phyloP scores from a whole-genome alignment of 495 filamentous ascomycete genomes.

The Copromyces sp. region DNA sequence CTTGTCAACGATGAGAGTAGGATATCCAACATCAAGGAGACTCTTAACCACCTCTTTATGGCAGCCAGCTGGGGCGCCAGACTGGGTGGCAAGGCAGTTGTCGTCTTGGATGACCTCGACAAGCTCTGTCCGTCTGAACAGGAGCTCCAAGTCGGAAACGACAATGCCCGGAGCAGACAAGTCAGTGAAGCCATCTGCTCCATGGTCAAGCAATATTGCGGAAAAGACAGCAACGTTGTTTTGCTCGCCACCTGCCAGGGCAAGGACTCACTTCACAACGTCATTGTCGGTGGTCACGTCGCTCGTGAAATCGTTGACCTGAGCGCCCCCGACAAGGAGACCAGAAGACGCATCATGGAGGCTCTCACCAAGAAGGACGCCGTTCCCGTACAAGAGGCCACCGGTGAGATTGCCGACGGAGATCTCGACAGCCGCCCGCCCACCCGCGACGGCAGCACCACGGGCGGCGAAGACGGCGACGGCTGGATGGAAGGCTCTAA shows the following conservation, averaged over 20 bases:
- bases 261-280: constrained; percentile 77
- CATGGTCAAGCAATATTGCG: constrained; percentile 72
- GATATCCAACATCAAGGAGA: constrained; percentile 83
- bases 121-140: constrained; percentile 85
- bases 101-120: constrained; percentile 89
- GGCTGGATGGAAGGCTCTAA: constrained; percentile 61
- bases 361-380: constrained; percentile 46
- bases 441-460: constrained; percentile 40
- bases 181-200: constrained; percentile 82
- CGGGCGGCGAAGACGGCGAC: constrained; percentile 40
- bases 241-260: constrained; percentile 85
- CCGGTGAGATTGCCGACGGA: constrained; percentile 19
- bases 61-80: constrained; percentile 81
- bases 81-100: constrained; percentile 67
- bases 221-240: constrained; percentile 62
- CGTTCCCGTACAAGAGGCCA: constrained; percentile 26
- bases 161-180: constrained; percentile 84
- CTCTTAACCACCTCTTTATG: constrained; percentile 71
- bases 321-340: constrained; percentile 86
- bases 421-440: constrained; percentile 39
- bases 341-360: constrained; percentile 70
- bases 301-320: constrained; percentile 75
- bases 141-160: constrained; percentile 80
- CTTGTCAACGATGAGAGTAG: constrained; percentile 81
- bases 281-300: constrained; percentile 70